Conservation (phyloP, 2,329 filamentous ascomycete species). For the Venturia carpophila region DNA sequence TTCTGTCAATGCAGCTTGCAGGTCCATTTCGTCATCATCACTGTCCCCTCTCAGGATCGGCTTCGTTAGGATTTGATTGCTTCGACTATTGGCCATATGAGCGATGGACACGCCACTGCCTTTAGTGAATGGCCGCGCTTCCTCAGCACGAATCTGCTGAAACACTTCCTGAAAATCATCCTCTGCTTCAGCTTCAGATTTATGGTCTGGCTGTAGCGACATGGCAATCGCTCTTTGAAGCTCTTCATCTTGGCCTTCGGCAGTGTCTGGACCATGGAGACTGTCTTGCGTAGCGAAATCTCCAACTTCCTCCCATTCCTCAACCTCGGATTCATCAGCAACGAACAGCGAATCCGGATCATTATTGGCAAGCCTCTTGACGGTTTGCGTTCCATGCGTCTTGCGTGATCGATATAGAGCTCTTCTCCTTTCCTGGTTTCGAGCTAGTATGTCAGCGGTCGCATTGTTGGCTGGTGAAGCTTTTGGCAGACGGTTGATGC, state of each 20-base stretch:
- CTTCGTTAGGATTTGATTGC: constrained; percentile 45
- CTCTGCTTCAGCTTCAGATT: constrained; percentile 29
- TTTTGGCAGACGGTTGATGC: constrained; percentile 75
- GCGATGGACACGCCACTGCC: constrained; percentile 54
- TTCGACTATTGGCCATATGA: constrained; percentile 65
- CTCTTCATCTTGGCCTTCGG: constrained; percentile 57
- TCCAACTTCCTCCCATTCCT: constrained; percentile 35
- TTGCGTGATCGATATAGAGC: constrained; percentile 39
- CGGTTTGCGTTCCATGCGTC: constrained; percentile 20
- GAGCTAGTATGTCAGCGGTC: constrained; percentile 30
- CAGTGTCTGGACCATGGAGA: constrained; percentile 32
- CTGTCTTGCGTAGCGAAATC: constrained; percentile 48
- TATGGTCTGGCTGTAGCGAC: constrained; percentile 50
- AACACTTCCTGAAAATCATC: constrained; percentile 40
- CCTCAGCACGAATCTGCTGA: constrained; percentile 35
- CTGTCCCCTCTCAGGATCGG: constrained; percentile 41
- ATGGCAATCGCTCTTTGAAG: constrained; percentile 75
- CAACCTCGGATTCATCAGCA: constrained; percentile 30
- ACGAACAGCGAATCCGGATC: constrained; percentile 52
- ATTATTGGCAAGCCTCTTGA: constrained; percentile 23
- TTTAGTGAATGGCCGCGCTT: constrained; percentile 37
- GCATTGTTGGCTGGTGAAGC: constrained; percentile 31
- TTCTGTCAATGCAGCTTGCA: constrained; percentile 66
- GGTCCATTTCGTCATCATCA: constrained; percentile 63
- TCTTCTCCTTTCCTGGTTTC: constrained; percentile 37